Percentiles rank a stretch among this genome's conserved stretches.
These are phyloP conservation scores for Nicotiana paniculata DNA, from an alignment of 257 asterid genomes.

Conservation along the genomic window DNA sequence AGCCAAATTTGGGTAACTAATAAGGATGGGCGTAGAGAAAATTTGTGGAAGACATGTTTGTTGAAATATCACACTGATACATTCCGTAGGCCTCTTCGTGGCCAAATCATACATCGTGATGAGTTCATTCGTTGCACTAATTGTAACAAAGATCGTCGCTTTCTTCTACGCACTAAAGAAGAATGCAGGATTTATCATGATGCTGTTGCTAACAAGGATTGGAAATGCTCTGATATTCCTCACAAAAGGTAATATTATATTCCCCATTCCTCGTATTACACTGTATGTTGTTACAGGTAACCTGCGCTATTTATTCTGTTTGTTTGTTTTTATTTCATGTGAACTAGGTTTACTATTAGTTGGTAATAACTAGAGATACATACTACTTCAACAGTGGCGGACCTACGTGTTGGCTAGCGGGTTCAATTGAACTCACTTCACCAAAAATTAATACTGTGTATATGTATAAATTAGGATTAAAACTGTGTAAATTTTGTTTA, in stretches of 20 bases:
- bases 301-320: not conserved
- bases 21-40: constrained; percentile 15
- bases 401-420: no score
- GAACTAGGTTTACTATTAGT: not conserved
- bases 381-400: not conserved
- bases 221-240: constrained; percentile 41
- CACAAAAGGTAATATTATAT: constrained; percentile 12
- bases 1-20: constrained; percentile 36
- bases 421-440: no score
- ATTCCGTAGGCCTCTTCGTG: constrained; percentile 25
- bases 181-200: constrained; percentile 30
- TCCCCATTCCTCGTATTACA: not conserved
- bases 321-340: not conserved
- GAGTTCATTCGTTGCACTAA: constrained; percentile 31
- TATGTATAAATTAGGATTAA: no score
- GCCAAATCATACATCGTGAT: constrained; percentile 32
- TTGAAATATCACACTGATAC: constrained; percentile 23
- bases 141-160: constrained; percentile 32
- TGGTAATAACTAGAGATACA: not conserved
- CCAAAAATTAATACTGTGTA: no score
- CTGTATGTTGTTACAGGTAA: not conserved
- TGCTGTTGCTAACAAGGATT: constrained; percentile 12
- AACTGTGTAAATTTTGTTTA: no score
- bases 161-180: constrained; percentile 18
- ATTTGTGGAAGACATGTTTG: constrained; percentile 22